Evolutionary conservation across 2,329 filamentous ascomycete species (phyloP).

Genomic region (Trichophyton mentagrophytes): DNA sequence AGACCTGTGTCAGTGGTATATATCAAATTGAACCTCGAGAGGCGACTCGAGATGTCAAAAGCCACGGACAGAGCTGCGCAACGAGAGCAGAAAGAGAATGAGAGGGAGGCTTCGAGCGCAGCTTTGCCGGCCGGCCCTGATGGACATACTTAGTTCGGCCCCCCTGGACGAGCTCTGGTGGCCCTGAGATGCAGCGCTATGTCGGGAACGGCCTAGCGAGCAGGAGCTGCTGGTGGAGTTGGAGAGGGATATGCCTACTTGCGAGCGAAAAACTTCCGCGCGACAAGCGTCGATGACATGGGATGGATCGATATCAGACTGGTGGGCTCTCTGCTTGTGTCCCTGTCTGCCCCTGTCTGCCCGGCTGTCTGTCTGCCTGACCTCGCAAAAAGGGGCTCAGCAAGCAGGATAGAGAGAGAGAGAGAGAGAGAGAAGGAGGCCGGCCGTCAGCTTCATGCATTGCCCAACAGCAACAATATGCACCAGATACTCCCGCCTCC

Average conservation of each 20-base stretch:
- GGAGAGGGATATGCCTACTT: neutral
- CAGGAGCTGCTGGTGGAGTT: neutral
- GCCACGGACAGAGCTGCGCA: neutral
- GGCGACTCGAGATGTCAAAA: neutral
- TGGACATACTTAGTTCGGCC: neutral
- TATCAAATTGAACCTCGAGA: neutral
- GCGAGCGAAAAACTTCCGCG: neutral
- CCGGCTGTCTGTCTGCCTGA: too few relatives aligned
- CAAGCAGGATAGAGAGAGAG: neutral
- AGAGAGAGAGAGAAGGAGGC: neutral
- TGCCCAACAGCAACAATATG: neutral
- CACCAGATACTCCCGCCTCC: neutral
- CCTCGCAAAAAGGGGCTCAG: neutral
- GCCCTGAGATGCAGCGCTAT: constrained; percentile 1
- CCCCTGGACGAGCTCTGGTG: neutral
- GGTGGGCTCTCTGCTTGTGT: too few relatives aligned
- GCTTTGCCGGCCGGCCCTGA: neutral
- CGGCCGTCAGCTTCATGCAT: neutral
- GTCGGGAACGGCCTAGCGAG: neutral
- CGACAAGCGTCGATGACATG: neutral
- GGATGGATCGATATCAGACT: too few relatives aligned
- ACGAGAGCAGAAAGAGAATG: neutral
- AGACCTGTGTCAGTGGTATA: neutral
- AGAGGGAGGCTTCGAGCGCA: neutral
- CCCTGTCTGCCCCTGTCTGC: too few relatives aligned